phyloP scores from a whole-genome alignment of 192 early-diverging fungal genomes.

The Umbelopsis isabellina region DNA sequence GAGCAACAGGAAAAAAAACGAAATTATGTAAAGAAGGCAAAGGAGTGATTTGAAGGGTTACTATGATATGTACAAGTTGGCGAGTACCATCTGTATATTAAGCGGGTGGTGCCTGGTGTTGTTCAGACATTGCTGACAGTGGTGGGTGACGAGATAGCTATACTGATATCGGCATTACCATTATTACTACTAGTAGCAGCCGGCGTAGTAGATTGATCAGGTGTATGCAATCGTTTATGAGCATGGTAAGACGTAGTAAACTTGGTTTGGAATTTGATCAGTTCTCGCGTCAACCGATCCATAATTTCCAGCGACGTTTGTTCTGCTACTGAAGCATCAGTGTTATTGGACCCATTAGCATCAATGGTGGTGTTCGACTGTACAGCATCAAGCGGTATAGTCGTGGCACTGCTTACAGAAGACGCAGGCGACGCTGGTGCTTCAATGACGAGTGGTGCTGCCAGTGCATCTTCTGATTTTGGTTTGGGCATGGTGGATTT shows the following conservation, averaged over 20 bases:
- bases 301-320: slow-evolving; percentile 50
- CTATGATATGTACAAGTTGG: slow-evolving; percentile 18
- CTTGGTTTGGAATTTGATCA: slow-evolving; percentile 55
- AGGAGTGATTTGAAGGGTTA: not conserved
- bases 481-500: not conserved
- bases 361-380: not conserved
- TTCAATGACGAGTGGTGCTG: not conserved
- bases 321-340: not conserved
- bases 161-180: not conserved
- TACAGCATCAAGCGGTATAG: slow-evolving; percentile 31
- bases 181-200: not conserved
- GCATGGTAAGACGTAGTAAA: slow-evolving; percentile 34
- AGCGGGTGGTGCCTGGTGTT: not conserved
- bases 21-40: not conserved
- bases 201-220: not conserved
- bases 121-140: slow-evolving; percentile 3
- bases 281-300: slow-evolving; percentile 53
- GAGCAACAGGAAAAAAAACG: not conserved
- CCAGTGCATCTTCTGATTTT: not conserved
- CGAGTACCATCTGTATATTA: not conserved
- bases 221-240: not conserved
- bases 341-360: not conserved
- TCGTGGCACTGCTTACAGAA: slow-evolving; percentile 37
- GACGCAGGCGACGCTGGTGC: slow-evolving; percentile 26
- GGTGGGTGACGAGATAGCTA: not conserved